These are phyloP conservation scores for Angophora floribunda DNA, from an alignment of 345 rosid species.

Conservation along the genomic window DNA sequence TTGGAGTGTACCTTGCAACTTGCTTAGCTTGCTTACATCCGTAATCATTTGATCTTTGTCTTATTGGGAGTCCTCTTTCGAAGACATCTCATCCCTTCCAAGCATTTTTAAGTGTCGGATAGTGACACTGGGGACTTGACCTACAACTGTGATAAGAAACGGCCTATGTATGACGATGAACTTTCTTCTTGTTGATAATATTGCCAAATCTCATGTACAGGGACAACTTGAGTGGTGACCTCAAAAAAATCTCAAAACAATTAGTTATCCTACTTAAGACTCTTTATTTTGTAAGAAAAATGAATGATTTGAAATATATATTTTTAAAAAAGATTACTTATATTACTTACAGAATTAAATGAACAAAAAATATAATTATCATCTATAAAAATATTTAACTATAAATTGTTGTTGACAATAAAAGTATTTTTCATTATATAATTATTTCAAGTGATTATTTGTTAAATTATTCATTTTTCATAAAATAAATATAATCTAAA, in stretches of 20 bases:
- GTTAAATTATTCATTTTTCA: background rate
- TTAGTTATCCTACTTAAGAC: background rate
- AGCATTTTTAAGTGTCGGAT: background rate
- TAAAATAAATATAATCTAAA: accelerated
- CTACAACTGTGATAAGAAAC: background rate
- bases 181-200: background rate
- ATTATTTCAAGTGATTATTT: background rate
- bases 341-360: no score
- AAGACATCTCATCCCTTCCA: background rate
- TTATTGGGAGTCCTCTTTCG: background rate
- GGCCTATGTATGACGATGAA: background rate
- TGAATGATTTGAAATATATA: background rate
- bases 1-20: background rate
- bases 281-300: background rate
- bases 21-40: background rate
- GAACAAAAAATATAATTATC: no score
- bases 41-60: background rate
- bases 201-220: background rate
- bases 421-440: background rate
- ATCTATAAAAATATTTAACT: no score
- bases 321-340: background rate
- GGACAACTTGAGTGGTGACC: background rate
- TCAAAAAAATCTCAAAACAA: background rate
- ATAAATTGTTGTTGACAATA: background rate
- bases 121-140: background rate